These are phyloP conservation scores for Heracleum sosnowskyi DNA, from an alignment of 129 eudicot species.

Conservation along the genomic window DNA sequence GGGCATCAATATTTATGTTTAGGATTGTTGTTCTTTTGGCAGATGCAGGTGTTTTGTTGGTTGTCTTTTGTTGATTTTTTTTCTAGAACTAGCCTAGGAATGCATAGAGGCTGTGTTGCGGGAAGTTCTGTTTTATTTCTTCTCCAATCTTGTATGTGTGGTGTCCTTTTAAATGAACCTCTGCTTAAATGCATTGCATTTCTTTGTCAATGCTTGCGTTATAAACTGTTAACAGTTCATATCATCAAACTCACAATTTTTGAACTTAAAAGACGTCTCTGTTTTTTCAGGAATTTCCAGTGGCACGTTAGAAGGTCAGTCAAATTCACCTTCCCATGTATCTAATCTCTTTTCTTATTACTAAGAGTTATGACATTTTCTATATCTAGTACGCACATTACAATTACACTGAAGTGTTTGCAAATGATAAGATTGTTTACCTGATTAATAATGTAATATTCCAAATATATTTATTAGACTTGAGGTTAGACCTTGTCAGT, in stretches of 20 bases:
- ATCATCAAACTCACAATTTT: not conserved
- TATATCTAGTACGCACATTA: not conserved
- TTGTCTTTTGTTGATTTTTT: not conserved
- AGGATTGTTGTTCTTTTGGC: not conserved
- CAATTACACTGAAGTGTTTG: not conserved
- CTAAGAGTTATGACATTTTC: not conserved
- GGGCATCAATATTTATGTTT: not conserved
- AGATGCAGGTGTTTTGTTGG: not conserved
- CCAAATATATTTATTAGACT: not conserved
- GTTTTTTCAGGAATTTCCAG: slow-evolving; percentile 22
- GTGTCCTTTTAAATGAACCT: not conserved
- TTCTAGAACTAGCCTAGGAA: not conserved
- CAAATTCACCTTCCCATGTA: not conserved
- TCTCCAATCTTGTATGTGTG: not conserved
- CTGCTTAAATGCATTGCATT: not conserved
- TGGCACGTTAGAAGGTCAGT: slow-evolving; percentile 34
- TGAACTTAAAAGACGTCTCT: not conserved
- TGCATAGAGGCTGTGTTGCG: not conserved
- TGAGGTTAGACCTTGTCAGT: not conserved
- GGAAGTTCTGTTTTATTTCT: not conserved
- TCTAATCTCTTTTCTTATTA: not conserved
- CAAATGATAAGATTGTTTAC: not conserved
- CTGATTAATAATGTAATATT: not conserved
- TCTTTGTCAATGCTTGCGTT: not conserved
- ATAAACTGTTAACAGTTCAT: not conserved